Evolutionary conservation across 441 rosid genomes (phyloP).

Genomic region (Populus tomentosa): DNA sequence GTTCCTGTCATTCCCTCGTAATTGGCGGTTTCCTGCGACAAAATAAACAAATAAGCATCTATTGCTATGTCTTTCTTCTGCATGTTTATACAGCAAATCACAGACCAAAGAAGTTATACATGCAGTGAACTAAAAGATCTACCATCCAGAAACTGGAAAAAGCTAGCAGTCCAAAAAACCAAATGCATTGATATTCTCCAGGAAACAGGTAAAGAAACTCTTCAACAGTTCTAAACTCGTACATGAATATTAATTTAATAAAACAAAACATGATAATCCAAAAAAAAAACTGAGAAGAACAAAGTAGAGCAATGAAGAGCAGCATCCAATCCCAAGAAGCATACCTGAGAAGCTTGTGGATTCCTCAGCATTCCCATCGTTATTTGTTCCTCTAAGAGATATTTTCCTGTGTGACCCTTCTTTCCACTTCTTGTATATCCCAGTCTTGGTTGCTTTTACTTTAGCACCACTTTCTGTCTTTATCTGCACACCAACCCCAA

Average conservation of each 20-base stretch:
- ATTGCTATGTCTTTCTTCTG: neutral
- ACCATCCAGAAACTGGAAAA: neutral
- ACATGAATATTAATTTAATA: neutral
- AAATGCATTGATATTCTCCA: neutral
- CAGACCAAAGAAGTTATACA: neutral
- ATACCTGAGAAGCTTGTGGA: conserved; percentile 48
- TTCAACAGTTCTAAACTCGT: neutral
- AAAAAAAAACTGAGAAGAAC: neutral
- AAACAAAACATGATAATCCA: neutral
- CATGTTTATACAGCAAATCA: neutral
- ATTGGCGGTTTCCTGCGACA: conserved; percentile 34
- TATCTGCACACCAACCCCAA: conserved; percentile 37
- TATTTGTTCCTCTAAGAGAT: conserved; percentile 41
- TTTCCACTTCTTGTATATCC: conserved; percentile 91
- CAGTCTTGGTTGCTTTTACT: conserved; percentile 63
- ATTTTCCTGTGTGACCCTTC: conserved; percentile 60
- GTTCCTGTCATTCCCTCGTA: conserved; percentile 35
- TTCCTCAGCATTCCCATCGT: conserved; percentile 43
- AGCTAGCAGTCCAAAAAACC: neutral
- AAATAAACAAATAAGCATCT: neutral
- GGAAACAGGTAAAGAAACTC: neutral
- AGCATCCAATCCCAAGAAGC: neutral
- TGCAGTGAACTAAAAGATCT: neutral
- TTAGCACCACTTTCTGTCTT: conserved; percentile 92
- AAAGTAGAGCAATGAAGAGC: neutral